Percentiles rank a stretch among this genome's conserved stretches.
phyloP scores from a whole-genome alignment of 106 monocot genomes.

The Apostasia ramifera region DNA sequence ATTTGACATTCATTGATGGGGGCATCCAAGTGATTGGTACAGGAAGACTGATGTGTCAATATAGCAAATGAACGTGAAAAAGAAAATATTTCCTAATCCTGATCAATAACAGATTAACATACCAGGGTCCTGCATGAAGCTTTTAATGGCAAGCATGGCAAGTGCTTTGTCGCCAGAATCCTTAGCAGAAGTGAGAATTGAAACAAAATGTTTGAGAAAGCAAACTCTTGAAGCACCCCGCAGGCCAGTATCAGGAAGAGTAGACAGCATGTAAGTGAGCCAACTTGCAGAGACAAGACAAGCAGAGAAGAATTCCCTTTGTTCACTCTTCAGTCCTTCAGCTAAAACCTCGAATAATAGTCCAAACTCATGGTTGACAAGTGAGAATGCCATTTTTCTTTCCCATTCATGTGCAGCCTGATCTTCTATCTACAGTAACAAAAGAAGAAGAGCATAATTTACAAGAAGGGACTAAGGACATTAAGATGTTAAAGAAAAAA shows the following conservation, averaged over 20 bases:
- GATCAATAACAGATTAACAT: neutral
- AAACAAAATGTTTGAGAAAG: conserved; percentile 27
- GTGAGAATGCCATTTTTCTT: conserved; percentile 39
- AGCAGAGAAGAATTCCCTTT: conserved; percentile 28
- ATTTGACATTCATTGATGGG: too few relatives aligned
- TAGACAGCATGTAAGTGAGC: conserved; percentile 45
- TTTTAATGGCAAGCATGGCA: conserved; percentile 48
- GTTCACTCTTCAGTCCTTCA: conserved; percentile 35
- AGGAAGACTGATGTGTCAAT: too few relatives aligned
- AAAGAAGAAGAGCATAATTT: neutral
- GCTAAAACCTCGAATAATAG: conserved; percentile 44
- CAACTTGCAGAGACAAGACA: conserved; percentile 53
- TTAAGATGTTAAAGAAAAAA: too few relatives aligned
- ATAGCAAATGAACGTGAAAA: too few relatives aligned
- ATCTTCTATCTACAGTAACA: conserved; percentile 36
- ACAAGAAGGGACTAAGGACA: too few relatives aligned
- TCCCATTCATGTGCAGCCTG: conserved; percentile 53
- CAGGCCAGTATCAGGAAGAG: conserved; percentile 55
- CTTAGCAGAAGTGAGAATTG: conserved; percentile 30
- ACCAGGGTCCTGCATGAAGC: conserved; percentile 56
- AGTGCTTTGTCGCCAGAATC: conserved; percentile 43
- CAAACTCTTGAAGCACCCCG: conserved; percentile 54
- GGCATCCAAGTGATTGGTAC: too few relatives aligned
- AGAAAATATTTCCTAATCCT: too few relatives aligned
- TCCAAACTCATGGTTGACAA: conserved; percentile 56